Evolutionary conservation across 2,329 filamentous ascomycete species (phyloP).

Genomic region (Penicillium sp.): DNA sequence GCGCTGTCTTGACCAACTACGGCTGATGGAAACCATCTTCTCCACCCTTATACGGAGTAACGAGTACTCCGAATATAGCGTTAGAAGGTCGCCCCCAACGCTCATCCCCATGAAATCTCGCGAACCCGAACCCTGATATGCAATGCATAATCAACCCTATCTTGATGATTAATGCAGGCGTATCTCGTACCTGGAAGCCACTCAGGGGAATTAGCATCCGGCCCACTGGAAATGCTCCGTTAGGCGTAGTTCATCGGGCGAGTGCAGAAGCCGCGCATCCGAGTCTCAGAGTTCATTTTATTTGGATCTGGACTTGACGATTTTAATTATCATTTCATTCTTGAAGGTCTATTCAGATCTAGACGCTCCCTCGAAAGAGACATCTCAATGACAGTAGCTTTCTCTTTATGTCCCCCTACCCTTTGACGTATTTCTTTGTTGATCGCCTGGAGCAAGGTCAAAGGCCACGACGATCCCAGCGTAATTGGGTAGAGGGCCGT

Average conservation of each 20-base stretch:
- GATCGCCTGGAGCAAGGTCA: not conserved
- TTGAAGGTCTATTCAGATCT: not conserved
- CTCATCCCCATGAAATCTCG: not conserved
- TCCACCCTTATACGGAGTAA: not conserved
- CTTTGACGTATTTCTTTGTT: not conserved
- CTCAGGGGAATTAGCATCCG: not conserved
- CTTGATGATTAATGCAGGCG: not conserved
- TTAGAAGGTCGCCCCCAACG: not conserved
- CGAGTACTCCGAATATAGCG: not conserved
- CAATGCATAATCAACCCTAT: not conserved
- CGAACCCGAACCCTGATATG: not conserved
- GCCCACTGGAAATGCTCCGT: not conserved
- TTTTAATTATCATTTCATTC: not conserved
- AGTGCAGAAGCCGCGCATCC: conserved; percentile 1
- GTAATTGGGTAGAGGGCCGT: conserved; percentile 1
- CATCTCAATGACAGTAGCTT: not conserved
- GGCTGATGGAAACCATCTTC: not conserved
- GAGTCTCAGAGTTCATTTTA: not conserved
- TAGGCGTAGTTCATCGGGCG: not conserved
- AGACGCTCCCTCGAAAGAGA: not conserved
- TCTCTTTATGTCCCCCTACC: not conserved
- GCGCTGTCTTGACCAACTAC: not conserved
- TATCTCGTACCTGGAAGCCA: not conserved
- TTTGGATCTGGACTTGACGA: not conserved
- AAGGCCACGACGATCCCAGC: conserved; percentile 6